Evolutionary conservation across 768 basidiomycete genomes (phyloP).

Genomic region (Mycena rosella): DNA sequence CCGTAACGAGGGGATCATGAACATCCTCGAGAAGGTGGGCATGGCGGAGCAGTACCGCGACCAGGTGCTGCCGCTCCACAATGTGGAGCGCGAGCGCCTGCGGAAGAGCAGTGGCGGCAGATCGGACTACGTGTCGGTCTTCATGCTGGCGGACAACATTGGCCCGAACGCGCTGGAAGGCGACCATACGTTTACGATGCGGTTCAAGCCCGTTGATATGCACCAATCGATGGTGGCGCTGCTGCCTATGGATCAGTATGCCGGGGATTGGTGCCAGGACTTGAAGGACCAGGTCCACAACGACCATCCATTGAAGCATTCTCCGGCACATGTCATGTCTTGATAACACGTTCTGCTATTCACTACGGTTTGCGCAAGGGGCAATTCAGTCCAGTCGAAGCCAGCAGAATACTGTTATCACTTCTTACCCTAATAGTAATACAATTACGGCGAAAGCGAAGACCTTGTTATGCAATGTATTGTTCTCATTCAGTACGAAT

Average conservation of each 20-base stretch:
- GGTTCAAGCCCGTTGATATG: slow-evolving; percentile 17
- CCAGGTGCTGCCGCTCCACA: slow-evolving; percentile 12
- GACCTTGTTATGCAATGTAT: too few species aligned
- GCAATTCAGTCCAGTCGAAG: too few species aligned
- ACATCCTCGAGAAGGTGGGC: slow-evolving; percentile 5
- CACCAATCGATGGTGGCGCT: background rate
- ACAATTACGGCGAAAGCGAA: too few species aligned
- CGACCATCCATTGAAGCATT: slow-evolving; percentile 23
- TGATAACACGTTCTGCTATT: too few species aligned
- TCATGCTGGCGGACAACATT: slow-evolving; percentile 17
- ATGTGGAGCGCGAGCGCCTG: slow-evolving; percentile 21
- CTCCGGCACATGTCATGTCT: too few species aligned
- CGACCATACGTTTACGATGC: slow-evolving; percentile 4
- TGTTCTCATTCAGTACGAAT: too few species aligned
- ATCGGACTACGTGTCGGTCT: background rate
- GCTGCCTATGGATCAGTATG: background rate
- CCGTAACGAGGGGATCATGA: background rate
- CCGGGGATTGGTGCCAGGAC: slow-evolving; percentile 14
- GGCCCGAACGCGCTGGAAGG: slow-evolving; percentile 13
- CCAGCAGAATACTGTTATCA: too few species aligned
- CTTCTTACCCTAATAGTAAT: too few species aligned
- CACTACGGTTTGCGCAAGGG: too few species aligned
- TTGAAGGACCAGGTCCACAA: slow-evolving; percentile 22
- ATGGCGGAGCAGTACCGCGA: slow-evolving; percentile 4
- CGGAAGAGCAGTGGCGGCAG: slow-evolving; percentile 46